phyloP scores from a whole-genome alignment of 305 asterid species.

The Solanum chacoense region DNA sequence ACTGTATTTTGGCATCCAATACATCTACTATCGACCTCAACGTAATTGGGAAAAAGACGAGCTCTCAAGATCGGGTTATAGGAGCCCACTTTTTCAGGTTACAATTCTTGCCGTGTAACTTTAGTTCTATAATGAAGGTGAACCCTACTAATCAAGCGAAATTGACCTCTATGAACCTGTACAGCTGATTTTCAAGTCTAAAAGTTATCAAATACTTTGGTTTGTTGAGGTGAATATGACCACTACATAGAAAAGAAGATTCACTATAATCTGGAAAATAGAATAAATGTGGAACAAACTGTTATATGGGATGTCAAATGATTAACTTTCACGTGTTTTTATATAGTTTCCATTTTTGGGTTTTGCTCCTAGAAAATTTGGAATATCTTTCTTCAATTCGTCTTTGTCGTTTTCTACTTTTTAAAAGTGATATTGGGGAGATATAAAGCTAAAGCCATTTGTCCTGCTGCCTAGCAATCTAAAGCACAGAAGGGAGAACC shows the following conservation, averaged over 20 bases:
- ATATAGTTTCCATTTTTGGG: not conserved
- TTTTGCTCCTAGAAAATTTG: not conserved
- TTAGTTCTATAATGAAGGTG: not conserved
- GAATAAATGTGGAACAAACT: not conserved
- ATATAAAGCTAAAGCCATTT: not conserved
- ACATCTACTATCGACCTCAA: slow-evolving; percentile 93
- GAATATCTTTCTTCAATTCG: not conserved
- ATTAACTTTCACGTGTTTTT: not conserved
- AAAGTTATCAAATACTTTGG: not conserved
- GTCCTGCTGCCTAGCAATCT: not conserved
- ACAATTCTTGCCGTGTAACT: slow-evolving; percentile 4
- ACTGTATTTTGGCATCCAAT: slow-evolving; percentile 87
- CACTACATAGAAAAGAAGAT: not conserved
- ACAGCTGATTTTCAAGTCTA: not conserved
- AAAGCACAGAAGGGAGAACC: not conserved
- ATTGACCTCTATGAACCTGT: not conserved
- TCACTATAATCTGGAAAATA: not conserved
- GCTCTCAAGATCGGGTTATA: slow-evolving; percentile 75
- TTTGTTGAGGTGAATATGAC: not conserved
- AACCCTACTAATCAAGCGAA: not conserved
- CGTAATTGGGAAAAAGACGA: slow-evolving; percentile 56
- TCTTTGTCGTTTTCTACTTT: not conserved
- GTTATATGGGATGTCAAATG: not conserved
- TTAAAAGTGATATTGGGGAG: not conserved
- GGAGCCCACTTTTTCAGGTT: slow-evolving; percentile 99